phyloP scores from a whole-genome alignment of 2,329 filamentous ascomycete genomes.

The Teratosphaeria epicoccoides region DNA sequence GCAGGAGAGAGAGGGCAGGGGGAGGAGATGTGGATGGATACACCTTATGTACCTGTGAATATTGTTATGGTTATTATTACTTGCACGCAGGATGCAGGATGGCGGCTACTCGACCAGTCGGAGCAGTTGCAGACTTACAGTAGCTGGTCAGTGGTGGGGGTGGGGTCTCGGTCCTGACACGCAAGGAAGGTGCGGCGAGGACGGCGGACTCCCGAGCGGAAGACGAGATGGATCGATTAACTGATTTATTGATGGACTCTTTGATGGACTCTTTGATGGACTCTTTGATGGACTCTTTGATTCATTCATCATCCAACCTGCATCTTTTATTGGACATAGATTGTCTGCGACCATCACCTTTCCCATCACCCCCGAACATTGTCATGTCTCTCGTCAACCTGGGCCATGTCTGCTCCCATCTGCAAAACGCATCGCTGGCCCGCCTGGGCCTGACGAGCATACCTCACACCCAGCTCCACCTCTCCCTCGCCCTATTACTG shows the following conservation, averaged over 20 bases:
- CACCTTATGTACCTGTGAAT: too few species aligned
- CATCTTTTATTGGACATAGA: too few species aligned
- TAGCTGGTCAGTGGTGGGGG: too few species aligned
- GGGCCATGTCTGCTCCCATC: constrained; percentile 73
- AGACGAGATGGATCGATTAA: neutral
- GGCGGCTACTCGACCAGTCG: neutral
- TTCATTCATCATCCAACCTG: too few species aligned
- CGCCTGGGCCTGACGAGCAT: constrained; percentile 76
- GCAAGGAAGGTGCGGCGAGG: constrained; percentile 2
- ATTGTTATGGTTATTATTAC: too few species aligned
- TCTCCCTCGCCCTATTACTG: constrained; percentile 62
- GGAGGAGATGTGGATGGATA: neutral
- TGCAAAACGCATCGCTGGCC: constrained; percentile 81
- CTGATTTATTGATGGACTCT: too few species aligned
- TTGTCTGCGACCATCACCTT: constrained; percentile 10
- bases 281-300: too few species aligned
- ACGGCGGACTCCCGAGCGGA: neutral
- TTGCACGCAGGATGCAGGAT: neutral
- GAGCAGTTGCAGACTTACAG: too few species aligned
- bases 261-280: too few species aligned
- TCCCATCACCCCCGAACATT: too few species aligned
- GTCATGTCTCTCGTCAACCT: constrained; percentile 65
- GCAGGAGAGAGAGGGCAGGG: neutral
- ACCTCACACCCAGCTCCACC: constrained; percentile 69
- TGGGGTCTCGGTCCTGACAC: too few species aligned